Evolutionary conservation across 1,284 basidiomycete species (phyloP), one percentile per base, ranked within the genome.

Genomic region (Boletus subluridellus): DNA sequence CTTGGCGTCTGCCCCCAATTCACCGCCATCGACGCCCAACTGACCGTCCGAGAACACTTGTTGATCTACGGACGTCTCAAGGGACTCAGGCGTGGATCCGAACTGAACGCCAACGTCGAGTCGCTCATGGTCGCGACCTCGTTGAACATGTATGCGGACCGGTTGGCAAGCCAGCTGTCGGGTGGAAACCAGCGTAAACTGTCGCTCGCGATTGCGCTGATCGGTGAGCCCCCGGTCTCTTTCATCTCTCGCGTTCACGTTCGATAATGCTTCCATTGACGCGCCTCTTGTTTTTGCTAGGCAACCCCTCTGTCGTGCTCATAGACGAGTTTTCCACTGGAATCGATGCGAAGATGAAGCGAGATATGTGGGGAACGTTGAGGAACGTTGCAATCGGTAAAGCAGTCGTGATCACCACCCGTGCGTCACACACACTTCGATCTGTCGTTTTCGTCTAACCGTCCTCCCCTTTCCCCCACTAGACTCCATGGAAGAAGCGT

Each of bases 401-500:
- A 69, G 82, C 85, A 3, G 80, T 89, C 28, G 77, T 88, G 34
- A 83, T 89, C 54, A 88, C 86, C 1, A 89, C 86, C 6, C 86
- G 85, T 88, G 56, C 63, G 84, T 77, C 30, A 4, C 10, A 10
- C 10, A 10, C 30, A 12, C 5, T 26, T 39, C 52, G 12, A 26
- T 21, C 48, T 52, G 3, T n/a, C 12, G 28, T 8, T 12, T 32
- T 49, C 12, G 50, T 35, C 54, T 52, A 4, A 5, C n/a, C 21
- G 28, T 9, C 32, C 2, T 8, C 28, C 14, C 4, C 4, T 6
- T 4, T 28, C 10, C 26, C 2, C 12, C 12, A 32, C 26, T 72
- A 83, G 90, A 92, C 71, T 89, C 87, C 0, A 92, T 92, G 89
- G 90, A 92, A 72, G 90, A 92, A 71, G 90, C 89, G 1, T 88